Conservation (phyloP, 257 asterid genomes). For the Plectranthus barbatus region DNA sequence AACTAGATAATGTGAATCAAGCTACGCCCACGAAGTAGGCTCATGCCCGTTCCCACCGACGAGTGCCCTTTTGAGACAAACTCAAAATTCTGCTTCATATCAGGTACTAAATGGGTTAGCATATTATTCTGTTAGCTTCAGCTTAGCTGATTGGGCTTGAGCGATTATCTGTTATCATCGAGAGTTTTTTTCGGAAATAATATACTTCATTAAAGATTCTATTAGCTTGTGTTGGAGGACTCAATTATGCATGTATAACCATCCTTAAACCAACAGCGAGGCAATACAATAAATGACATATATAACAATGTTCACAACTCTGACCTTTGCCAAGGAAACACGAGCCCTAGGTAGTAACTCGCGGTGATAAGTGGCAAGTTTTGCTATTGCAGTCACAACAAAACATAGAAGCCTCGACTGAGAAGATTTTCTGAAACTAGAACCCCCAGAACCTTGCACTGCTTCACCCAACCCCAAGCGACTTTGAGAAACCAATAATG, state of each 20-base stretch:
- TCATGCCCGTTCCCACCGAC: too few species aligned
- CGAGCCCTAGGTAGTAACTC: conserved; percentile 85
- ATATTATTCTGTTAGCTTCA: too few species aligned
- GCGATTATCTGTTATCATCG: too few species aligned
- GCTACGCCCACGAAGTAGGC: too few species aligned
- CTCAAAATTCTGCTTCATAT: too few species aligned
- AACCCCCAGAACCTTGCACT: conserved; percentile 53
- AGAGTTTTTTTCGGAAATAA: too few species aligned
- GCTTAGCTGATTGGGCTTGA: too few species aligned
- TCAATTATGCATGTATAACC: not conserved
- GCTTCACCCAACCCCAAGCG: conserved; percentile 74
- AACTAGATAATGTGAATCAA: too few species aligned
- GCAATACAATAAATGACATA: not conserved
- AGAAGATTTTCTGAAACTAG: conserved; percentile 56
- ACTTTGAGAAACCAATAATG: conserved; percentile 25
- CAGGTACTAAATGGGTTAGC: too few species aligned
- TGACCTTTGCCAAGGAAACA: conserved; percentile 81
- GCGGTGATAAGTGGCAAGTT: conserved; percentile 77
- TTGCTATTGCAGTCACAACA: conserved; percentile 90
- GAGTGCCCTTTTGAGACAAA: too few species aligned
- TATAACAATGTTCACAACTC: conserved; percentile 6
- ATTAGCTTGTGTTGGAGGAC: not conserved
- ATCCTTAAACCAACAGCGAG: not conserved
- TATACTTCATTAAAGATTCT: too few species aligned
- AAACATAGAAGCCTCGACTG: conserved; percentile 91